Conservation (phyloP, 495 filamentous ascomycete species). For the Penicilliopsis zonata region DNA sequence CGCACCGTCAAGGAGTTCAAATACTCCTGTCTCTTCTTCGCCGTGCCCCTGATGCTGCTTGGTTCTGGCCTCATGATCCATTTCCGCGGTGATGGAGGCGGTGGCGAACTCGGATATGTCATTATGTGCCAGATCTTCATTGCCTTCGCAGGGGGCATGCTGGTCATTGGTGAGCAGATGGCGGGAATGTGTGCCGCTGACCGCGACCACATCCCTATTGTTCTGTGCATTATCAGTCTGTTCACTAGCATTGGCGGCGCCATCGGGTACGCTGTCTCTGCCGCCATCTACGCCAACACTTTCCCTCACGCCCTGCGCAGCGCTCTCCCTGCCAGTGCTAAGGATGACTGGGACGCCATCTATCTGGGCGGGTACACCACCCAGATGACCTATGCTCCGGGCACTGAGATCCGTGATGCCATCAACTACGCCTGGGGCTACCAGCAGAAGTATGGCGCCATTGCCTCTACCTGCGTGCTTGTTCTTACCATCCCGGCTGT, state of each 20-base stretch:
- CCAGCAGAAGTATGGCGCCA: conserved; percentile 42
- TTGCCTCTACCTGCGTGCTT: conserved; percentile 19
- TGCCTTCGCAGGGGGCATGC: conserved; percentile 44
- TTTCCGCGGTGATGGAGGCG: conserved; percentile 49
- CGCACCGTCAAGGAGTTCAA: conserved; percentile 42
- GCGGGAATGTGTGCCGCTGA: conserved; percentile 52
- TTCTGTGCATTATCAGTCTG: conserved; percentile 50
- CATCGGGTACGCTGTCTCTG: conserved; percentile 48
- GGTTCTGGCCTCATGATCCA: conserved; percentile 48
- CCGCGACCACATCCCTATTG: conserved; percentile 55
- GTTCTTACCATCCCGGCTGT: conserved; percentile 4
- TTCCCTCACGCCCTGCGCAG: conserved; percentile 39
- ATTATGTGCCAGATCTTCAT: conserved; percentile 68
- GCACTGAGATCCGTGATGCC: conserved; percentile 36
- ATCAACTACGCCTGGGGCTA: conserved; percentile 46
- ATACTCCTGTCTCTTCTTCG: conserved; percentile 39
- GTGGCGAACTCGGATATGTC: conserved; percentile 48
- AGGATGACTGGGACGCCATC: conserved; percentile 30
- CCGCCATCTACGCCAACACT: conserved; percentile 54
- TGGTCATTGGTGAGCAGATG: conserved; percentile 53
- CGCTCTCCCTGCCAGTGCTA: conserved; percentile 39
- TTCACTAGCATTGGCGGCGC: conserved; percentile 52
- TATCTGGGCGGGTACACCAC: conserved; percentile 31
- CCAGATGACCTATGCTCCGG: conserved; percentile 42
- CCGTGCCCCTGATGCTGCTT: conserved; percentile 47